Conservation (phyloP, 1,284 basidiomycete genomes). For the Caloboletus firmus region DNA sequence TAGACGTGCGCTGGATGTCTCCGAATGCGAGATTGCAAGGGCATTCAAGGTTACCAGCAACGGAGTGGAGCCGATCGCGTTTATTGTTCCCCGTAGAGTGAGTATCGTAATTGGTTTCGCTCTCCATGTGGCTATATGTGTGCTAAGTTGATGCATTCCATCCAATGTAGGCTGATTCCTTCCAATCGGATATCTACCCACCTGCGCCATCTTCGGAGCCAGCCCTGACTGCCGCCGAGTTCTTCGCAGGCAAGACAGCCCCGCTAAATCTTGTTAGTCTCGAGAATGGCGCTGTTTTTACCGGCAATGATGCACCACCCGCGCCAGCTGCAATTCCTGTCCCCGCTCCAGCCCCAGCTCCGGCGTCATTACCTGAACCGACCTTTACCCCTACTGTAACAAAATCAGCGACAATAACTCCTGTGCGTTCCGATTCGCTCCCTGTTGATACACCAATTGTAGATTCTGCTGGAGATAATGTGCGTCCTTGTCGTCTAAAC, state of each 20-base stretch:
- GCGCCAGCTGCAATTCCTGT: constrained; percentile 28
- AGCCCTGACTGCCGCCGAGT: constrained; percentile 80
- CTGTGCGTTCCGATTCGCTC: constrained; percentile 18
- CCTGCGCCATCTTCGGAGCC: constrained; percentile 83
- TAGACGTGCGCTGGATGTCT: constrained; percentile 82
- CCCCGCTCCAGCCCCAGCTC: constrained; percentile 17
- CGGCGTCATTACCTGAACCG: constrained; percentile 19
- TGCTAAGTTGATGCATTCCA: neutral
- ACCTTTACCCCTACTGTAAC: constrained; percentile 11
- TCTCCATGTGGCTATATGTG: neutral
- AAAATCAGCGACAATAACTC: constrained; percentile 7
- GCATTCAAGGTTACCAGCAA: constrained; percentile 86
- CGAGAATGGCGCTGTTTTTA: constrained; percentile 52
- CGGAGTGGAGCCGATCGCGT: constrained; percentile 85
- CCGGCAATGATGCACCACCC: constrained; percentile 32
- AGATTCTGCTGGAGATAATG: constrained; percentile 21
- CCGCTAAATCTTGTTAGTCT: constrained; percentile 71
- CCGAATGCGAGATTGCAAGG: constrained; percentile 93
- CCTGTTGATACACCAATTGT: constrained; percentile 24
- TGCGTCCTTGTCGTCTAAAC: constrained; percentile 23
- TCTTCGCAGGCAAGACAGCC: constrained; percentile 81
- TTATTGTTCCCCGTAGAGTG: constrained; percentile 91
- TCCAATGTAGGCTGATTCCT: constrained; percentile 67
- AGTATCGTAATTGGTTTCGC: constrained; percentile 9
- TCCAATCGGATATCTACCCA: constrained; percentile 95